These are phyloP conservation scores for Lachancea cidri DNA, from an alignment of 805 yeast genomes.

Conservation along the genomic window DNA sequence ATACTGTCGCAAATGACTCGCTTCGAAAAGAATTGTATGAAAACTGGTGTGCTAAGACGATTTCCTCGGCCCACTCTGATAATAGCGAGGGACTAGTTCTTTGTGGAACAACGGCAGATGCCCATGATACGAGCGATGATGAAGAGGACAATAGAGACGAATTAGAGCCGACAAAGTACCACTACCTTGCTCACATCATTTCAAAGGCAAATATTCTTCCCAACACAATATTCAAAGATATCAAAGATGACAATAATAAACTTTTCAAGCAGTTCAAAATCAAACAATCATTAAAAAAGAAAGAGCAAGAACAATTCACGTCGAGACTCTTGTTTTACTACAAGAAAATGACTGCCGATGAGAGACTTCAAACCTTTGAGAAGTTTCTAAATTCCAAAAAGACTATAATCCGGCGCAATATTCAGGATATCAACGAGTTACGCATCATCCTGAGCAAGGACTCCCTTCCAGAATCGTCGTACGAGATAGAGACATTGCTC, in stretches of 20 bases:
- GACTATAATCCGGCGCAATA: constrained; percentile 3
- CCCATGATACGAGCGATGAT: background rate
- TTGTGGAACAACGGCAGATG: constrained; percentile 1
- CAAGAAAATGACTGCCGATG: constrained; percentile 17
- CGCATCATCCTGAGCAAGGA: constrained; percentile 4
- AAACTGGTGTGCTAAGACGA: constrained; percentile 38
- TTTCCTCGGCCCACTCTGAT: too few relatives aligned
- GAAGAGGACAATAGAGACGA: constrained; percentile 4
- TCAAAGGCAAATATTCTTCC: constrained; percentile 19
- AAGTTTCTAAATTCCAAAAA: constrained; percentile 8
- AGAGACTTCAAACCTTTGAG: constrained; percentile 17
- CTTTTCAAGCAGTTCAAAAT: constrained; percentile 23
- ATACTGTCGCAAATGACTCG: constrained; percentile 30
- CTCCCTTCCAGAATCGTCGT: constrained; percentile 12
- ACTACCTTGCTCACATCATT: constrained; percentile 30
- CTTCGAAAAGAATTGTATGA: constrained; percentile 39
- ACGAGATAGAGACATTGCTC: constrained; percentile 21
- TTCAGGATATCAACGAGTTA: constrained; percentile 6
- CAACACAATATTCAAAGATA: constrained; percentile 24
- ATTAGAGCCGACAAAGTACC: constrained; percentile 27
- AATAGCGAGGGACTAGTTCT: constrained; percentile 8
- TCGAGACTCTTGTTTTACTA: constrained; percentile 27
- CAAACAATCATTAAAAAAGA: constrained; percentile 19
- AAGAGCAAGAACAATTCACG: constrained; percentile 21
- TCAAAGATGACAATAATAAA: constrained; percentile 18